These are phyloP conservation scores for Mortierella sp. DNA, from an alignment of 371 early-diverging fungal species.

Conservation along the genomic window DNA sequence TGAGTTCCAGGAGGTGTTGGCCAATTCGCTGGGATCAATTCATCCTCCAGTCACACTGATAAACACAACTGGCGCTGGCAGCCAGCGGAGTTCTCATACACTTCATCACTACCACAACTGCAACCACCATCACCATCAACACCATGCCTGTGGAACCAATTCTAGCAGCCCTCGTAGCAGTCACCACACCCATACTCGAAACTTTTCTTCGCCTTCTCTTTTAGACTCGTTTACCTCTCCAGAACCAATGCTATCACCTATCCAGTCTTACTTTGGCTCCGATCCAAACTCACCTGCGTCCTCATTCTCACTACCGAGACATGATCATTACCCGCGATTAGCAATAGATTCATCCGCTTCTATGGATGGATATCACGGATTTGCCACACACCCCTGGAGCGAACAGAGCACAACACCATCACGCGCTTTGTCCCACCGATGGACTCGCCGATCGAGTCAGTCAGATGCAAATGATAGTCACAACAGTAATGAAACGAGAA, in stretches of 20 bases:
- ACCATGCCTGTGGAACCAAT: neutral
- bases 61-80: conserved; percentile 5
- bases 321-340: conserved; percentile 40
- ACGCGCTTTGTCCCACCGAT: conserved; percentile 42
- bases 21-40: conserved; percentile 10
- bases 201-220: conserved; percentile 42
- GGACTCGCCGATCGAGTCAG: conserved; percentile 48
- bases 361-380: conserved; percentile 53
- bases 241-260: conserved; percentile 48
- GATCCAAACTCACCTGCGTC: conserved; percentile 51
- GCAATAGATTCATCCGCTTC: conserved; percentile 19
- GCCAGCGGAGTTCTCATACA: conserved; percentile 10
- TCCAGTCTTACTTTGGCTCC: conserved; percentile 51
- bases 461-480: conserved; percentile 19
- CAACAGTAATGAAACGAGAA: neutral
- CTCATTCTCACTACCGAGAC: conserved; percentile 40
- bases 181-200: conserved; percentile 41
- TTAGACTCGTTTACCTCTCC: conserved; percentile 50
- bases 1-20: conserved; percentile 1
- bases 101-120: conserved; percentile 9
- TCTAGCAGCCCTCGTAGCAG: conserved; percentile 23
- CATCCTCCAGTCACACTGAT: conserved; percentile 12
- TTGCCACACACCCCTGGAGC: conserved; percentile 54
- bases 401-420: conserved; percentile 53
- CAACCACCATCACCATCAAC: conserved; percentile 1